Evolutionary conservation across 1,139 yeast genomes (phyloP), one percentile per base, ranked within the genome.

Genomic region (Suhomyces chickasaworum): DNA sequence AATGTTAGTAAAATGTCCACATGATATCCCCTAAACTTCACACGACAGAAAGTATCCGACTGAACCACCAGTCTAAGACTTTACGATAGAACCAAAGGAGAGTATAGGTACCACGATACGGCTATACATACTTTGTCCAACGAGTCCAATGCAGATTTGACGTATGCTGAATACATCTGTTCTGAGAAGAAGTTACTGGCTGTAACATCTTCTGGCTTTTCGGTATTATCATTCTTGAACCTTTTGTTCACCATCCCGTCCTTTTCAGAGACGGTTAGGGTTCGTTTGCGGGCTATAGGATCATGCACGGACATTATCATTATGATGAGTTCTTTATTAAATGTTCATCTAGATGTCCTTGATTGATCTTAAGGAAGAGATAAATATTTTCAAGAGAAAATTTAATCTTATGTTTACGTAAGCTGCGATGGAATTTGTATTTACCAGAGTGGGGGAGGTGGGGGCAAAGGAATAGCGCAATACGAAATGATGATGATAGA

Each of bases 61-160:
- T 35, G 44, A 35, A 41, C 39, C 39, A 36, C 44, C 39, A 41
- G 40, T 36, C 40, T 23, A 36, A 42, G 37, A 34, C 41, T 37
- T 34, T 25, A 42, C 34, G 40, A 36, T 20, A 31, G 39, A 36
- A 35, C 44, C 36, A 41, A 36, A 41, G 32, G 38, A 41, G 44
- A 37, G 36, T 41, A 36, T 31, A 41, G 44, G 37, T 41, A 36
- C 25, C 37, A 40, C 34, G 18, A 31, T 32, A 34, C 32, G 18
- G 39, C 48, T 37, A 66, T 74, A 74, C 77, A 72, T 80, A 70
- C 75, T 68, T 74, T 78, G 51, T 85, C 90, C 58, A 86, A 70
- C 46, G 86, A 80, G 44, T 83, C 86, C 54, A 88, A 69, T 31
- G 95, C 95, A 47, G 87, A 78, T 54, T 77, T 78, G 27, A 86